Conservation (phyloP, 2,329 filamentous ascomycete species). For the Hortaea werneckii region DNA sequence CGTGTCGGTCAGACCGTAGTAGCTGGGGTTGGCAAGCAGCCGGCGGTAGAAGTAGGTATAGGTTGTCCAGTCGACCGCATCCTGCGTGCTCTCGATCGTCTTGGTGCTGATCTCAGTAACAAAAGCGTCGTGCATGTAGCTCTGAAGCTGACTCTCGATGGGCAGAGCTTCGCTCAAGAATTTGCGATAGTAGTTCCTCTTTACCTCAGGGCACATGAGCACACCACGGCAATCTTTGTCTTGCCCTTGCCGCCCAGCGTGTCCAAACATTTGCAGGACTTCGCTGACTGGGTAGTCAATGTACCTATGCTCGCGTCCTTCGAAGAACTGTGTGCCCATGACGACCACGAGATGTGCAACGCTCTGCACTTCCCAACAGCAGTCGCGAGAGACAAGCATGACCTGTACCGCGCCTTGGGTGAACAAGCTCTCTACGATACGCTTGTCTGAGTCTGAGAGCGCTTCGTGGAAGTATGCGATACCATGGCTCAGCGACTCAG, state of each 20-base stretch:
- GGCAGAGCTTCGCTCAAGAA: conserved; percentile 93
- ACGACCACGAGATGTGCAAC: conserved; percentile 85
- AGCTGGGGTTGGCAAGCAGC: conserved; percentile 88
- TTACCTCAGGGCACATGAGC: conserved; percentile 90
- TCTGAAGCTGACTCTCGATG: conserved; percentile 86
- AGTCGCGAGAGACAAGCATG: conserved; percentile 70
- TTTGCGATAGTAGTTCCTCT: conserved; percentile 97
- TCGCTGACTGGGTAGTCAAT: conserved; percentile 93
- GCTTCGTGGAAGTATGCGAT: conserved; percentile 98
- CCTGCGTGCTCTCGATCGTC: conserved; percentile 89
- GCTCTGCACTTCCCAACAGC: conserved; percentile 88
- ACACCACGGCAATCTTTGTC: conserved; percentile 81
- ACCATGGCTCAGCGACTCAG: conserved; percentile 82
- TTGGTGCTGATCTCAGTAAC: conserved; percentile 95
- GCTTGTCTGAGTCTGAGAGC: conserved; percentile 76
- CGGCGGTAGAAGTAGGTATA: conserved; percentile 98
- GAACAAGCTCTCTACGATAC: conserved; percentile 88
- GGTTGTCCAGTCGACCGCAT: conserved; percentile 96
- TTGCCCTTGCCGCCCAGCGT: conserved; percentile 66
- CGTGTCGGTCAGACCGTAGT: conserved; percentile 80
- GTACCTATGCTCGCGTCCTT: conserved; percentile 92
- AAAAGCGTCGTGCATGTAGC: conserved; percentile 89
- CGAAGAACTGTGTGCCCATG: conserved; percentile 97
- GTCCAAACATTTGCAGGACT: conserved; percentile 95
- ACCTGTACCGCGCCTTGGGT: conserved; percentile 83